phyloP scores from a whole-genome alignment of 768 basidiomycete genomes.

The Suillus paluster region DNA sequence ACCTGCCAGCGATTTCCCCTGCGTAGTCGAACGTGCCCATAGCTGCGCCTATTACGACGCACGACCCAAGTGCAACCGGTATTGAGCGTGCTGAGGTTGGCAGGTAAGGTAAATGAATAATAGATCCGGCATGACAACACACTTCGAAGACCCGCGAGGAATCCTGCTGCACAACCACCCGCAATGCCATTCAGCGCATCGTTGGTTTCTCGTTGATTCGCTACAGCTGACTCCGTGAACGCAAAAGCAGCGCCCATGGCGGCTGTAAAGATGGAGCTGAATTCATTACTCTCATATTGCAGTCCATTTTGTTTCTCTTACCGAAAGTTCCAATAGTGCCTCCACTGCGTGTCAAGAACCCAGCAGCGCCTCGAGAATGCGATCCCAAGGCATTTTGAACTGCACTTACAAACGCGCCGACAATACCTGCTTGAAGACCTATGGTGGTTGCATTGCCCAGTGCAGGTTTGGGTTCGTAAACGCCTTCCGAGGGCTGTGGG shows the following conservation, averaged over 20 bases:
- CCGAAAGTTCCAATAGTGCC: slow-evolving; percentile 92
- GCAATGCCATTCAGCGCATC: slow-evolving; percentile 84
- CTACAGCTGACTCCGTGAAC: slow-evolving; percentile 77
- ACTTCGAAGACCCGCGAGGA: slow-evolving; percentile 88
- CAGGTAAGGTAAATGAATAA: slow-evolving; percentile 17
- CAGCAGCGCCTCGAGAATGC: slow-evolving; percentile 81
- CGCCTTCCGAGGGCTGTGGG: slow-evolving; percentile 19
- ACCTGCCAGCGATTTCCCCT: slow-evolving; percentile 61
- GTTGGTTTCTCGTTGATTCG: slow-evolving; percentile 78
- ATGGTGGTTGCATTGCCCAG: slow-evolving; percentile 58
- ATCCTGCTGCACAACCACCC: slow-evolving; percentile 92
- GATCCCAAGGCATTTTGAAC: slow-evolving; percentile 81
- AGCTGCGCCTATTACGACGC: slow-evolving; percentile 75
- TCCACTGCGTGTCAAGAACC: slow-evolving; percentile 86
- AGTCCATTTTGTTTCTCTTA: slow-evolving; percentile 40
- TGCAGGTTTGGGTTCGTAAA: slow-evolving; percentile 56
- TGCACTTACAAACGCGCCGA: slow-evolving; percentile 71
- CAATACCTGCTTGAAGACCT: slow-evolving; percentile 65
- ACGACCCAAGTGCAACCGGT: slow-evolving; percentile 80
- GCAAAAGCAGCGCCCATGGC: slow-evolving; percentile 90
- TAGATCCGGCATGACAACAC: slow-evolving; percentile 25
- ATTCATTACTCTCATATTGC: background rate
- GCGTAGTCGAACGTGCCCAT: slow-evolving; percentile 85
- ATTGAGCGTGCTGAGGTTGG: slow-evolving; percentile 71
- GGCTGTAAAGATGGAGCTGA: slow-evolving; percentile 49